Conservation (phyloP, 2,329 filamentous ascomycete species). For the Chalaropsis ovoidea region DNA sequence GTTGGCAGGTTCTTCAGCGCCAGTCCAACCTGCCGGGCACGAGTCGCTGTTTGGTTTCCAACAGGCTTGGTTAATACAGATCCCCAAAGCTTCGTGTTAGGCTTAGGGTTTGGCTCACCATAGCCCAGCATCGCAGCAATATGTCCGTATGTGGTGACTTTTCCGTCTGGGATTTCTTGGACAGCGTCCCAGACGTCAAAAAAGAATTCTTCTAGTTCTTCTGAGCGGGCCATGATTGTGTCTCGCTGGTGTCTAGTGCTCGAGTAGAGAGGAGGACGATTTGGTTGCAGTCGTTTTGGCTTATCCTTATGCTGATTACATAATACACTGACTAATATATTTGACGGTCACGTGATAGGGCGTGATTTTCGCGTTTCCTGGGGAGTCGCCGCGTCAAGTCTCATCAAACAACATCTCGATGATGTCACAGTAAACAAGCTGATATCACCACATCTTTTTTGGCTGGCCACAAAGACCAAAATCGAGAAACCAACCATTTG, state of each 20-base stretch:
- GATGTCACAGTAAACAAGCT: neutral
- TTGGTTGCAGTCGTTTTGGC: neutral
- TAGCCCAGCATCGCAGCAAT: constrained; percentile 63
- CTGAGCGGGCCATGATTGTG: constrained; percentile 53
- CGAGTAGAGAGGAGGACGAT: neutral
- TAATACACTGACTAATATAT: neutral
- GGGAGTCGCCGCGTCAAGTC: neutral
- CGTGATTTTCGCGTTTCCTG: neutral
- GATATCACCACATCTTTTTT: neutral
- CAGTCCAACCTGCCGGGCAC: constrained; percentile 75
- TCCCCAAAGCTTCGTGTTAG: neutral
- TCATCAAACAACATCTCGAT: neutral
- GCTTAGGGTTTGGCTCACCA: constrained; percentile 42
- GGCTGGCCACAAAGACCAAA: neutral
- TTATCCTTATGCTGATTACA: too few species aligned
- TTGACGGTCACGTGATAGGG: neutral
- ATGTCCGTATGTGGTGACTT: constrained; percentile 79
- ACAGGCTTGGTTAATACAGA: neutral
- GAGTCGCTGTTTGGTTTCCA: constrained; percentile 45
- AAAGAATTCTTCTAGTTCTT: constrained; percentile 67
- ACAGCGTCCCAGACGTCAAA: constrained; percentile 70
- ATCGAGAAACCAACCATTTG: neutral
- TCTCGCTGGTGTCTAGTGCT: too few species aligned
- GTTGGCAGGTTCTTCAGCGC: constrained; percentile 76
- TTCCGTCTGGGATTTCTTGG: constrained; percentile 72